Evolutionary conservation across 345 rosid genomes (phyloP), one percentile per base, ranked within the genome.

Genomic region (Orychophragmus violaceus): DNA sequence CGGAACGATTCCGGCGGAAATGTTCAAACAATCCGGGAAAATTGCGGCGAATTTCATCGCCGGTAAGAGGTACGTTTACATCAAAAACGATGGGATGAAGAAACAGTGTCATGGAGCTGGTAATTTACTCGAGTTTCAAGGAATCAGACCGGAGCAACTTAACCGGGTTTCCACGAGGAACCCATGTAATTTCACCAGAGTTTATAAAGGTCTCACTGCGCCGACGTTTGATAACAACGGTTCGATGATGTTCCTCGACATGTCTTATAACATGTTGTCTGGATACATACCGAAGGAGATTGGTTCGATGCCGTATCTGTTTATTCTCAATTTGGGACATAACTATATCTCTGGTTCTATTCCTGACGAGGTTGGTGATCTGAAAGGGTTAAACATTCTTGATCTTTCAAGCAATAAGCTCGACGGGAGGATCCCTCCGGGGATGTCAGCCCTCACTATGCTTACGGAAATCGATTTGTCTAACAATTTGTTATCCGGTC

Each of bases 161-260:
- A 76, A 17, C 62, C 80, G 87, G 39, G 75, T 93, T 70, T 86
- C 98, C 3, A 58, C 82, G n/a, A n/a, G n/a, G n/a, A n/a, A n/a
- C n/a, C n/a, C n/a, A n/a, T n/a, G n/a, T n/a, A n/a, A n/a, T n/a
- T 86, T 88, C 72, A 83, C 82, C 2, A 77, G 91, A 72, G 84
- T 83, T 28, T 93, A 90, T 62, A 68, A 75, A 11, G 92, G 97
- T 18, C 81, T 63, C 35, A 86, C 88, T 0, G 81, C 86, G 66
- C 96, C 95, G 1, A 90, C 90, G 2, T 93, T 90, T 74, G 82
- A 90, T 28, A 75, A 90, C 37, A 93, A 93, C 6, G 98, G 98
- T 13, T 88, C 98, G 2, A 86, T 93, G 89, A 85, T 90, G 62
- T 90, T 93, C 74, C 83, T 93, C 5, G 98, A 93, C 75, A 79